These are phyloP conservation scores for Euphorbia corollata DNA, from an alignment of 441 rosid genomes.

Conservation along the genomic window DNA sequence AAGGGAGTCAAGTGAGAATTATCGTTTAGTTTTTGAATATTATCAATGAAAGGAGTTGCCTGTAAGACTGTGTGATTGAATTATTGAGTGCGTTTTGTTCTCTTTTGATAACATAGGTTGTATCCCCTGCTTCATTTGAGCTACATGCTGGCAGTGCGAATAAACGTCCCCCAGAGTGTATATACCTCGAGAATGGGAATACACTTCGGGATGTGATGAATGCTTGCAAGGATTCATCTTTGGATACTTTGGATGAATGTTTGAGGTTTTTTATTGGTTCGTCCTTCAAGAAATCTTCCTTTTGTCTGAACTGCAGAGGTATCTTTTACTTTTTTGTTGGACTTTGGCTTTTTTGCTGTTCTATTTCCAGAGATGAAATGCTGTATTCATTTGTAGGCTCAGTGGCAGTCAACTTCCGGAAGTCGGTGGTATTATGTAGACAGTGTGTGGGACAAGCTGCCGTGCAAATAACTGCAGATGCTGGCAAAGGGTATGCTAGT, in stretches of 20 bases:
- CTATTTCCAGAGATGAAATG: neutral
- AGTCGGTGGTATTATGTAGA: conserved; percentile 44
- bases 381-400: conserved; percentile 34
- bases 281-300: conserved; percentile 37
- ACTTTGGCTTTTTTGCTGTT: neutral
- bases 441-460: conserved; percentile 36
- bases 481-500: conserved; percentile 36
- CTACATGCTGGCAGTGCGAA: conserved; percentile 77
- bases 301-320: conserved; percentile 90
- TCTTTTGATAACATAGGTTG: conserved; percentile 38
- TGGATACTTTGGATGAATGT: conserved; percentile 52
- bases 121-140: conserved; percentile 53
- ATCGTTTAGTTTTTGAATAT: neutral
- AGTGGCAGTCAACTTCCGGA: conserved; percentile 23
- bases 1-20: conserved; percentile 48
- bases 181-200: conserved; percentile 59
- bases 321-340: conserved; percentile 12
- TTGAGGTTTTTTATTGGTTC: conserved; percentile 39
- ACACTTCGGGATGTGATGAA: conserved; percentile 81
- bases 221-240: conserved; percentile 53
- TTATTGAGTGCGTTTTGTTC: conserved; percentile 9
- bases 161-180: conserved; percentile 80
- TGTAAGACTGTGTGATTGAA: conserved; percentile 3
- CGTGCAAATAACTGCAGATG: conserved; percentile 25
- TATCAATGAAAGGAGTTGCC: neutral